Evolutionary conservation across 768 basidiomycete species (phyloP).

Genomic region (Boletus rubroflammeus): DNA sequence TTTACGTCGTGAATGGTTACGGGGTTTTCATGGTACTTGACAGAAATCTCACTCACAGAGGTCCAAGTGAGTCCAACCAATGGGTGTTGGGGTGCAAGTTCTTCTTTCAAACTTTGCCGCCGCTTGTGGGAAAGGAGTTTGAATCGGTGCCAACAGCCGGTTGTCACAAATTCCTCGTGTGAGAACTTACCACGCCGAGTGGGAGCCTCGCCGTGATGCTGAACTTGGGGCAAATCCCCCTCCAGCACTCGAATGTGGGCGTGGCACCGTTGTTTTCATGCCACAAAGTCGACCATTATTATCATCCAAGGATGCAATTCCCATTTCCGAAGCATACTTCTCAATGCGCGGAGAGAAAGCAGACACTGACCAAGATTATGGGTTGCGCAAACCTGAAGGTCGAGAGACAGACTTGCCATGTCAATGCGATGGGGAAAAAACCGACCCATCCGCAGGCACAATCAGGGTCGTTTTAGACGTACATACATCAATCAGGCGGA

Average conservation of each 20-base stretch:
- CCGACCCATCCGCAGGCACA: background rate
- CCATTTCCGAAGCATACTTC: too few relatives aligned
- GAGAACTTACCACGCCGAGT: background rate
- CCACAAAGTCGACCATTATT: background rate
- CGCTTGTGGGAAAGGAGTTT: background rate
- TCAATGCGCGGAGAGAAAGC: background rate
- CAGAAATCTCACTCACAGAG: constrained; percentile 1
- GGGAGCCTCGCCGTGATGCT: background rate
- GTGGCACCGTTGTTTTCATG: background rate
- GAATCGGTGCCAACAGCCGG: constrained; percentile 1
- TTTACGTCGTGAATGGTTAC: constrained; percentile 3
- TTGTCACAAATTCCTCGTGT: constrained; percentile 1
- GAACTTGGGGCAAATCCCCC: background rate
- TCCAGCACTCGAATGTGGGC: background rate
- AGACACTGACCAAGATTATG: background rate
- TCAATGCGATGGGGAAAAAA: background rate
- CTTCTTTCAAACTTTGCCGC: constrained; percentile 1
- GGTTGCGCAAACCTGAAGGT: background rate
- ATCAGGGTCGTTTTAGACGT: background rate
- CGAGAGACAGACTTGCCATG: background rate
- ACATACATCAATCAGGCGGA: background rate
- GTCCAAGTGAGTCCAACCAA: background rate
- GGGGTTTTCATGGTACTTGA: background rate
- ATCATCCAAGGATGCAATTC: background rate
- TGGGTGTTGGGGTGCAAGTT: background rate